Conservation (phyloP, 1,284 basidiomycete genomes). For the Pholiota adiposa region DNA sequence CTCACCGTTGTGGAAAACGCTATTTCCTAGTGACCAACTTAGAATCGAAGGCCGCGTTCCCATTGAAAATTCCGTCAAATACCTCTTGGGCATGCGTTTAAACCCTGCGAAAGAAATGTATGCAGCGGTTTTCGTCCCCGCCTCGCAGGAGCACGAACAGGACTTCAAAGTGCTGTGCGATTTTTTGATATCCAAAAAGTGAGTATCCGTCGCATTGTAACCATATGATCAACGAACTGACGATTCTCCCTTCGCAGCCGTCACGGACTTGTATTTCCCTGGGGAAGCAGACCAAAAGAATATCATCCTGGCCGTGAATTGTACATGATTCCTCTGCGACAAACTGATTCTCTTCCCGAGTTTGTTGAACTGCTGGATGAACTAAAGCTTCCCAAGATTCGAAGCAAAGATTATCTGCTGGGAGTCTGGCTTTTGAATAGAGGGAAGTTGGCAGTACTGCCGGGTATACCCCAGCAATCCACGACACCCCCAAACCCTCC, state of each 20-base stretch:
- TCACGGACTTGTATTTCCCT: conserved; percentile 86
- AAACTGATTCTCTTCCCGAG: conserved; percentile 76
- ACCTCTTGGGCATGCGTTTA: conserved; percentile 75
- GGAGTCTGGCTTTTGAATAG: conserved; percentile 85
- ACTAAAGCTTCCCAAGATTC: conserved; percentile 66
- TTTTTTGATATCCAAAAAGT: conserved; percentile 80
- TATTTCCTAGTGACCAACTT: conserved; percentile 70
- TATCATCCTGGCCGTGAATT: conserved; percentile 82
- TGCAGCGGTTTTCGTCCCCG: conserved; percentile 71
- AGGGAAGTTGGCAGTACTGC: conserved; percentile 60
- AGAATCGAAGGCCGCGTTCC: conserved; percentile 85
- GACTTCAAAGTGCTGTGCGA: conserved; percentile 67
- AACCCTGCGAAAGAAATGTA: conserved; percentile 81
- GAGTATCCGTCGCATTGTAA: conserved; percentile 36
- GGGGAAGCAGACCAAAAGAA: conserved; percentile 75
- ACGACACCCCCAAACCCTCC: conserved; percentile 4
- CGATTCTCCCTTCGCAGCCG: conserved; percentile 58
- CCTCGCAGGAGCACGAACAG: conserved; percentile 44
- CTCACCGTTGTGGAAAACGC: conserved; percentile 68
- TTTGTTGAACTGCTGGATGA: conserved; percentile 86
- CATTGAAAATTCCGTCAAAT: conserved; percentile 72
- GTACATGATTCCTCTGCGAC: conserved; percentile 83
- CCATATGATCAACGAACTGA: conserved; percentile 8
- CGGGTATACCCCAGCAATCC: conserved; percentile 13
- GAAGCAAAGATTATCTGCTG: conserved; percentile 70